Evolutionary conservation across 495 filamentous ascomycete species (phyloP), one percentile per base, ranked within the genome.

Genomic region (Hypoxylon lenormandii): DNA sequence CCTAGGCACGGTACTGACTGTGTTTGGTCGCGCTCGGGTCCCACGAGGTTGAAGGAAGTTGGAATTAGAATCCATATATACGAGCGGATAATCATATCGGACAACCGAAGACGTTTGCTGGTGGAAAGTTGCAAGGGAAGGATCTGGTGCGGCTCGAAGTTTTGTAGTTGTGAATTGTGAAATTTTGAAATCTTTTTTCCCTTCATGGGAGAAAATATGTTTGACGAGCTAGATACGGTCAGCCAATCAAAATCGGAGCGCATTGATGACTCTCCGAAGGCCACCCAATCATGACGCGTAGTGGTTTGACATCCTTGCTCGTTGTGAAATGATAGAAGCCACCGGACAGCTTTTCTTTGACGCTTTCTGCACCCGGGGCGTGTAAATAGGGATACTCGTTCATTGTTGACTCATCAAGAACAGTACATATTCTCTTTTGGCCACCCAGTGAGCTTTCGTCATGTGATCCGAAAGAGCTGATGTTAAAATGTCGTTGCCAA

Each of bases 271-370:
- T 60, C 47, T 47, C 63, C 13, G 37, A 4, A 28, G 11, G 48
- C 45, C 51, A 40, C 55, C 74, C 74, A 76, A 76, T 76, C 67
- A 73, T 76, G 68, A 76, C 74, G 74, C 74, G 74, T 72, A 57
- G 51, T 69, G 42, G 18, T 56, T 50, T 47, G 38, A 43, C 21
- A 63, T 60, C 64, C 71, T 38, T 66, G 71, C 26, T 38, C 60
- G 43, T 58, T 55, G 15, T 66, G 71, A 76, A 76, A 76, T 76
- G 74, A 76, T 65, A 48, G 62, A 70, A 66, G 62, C 71, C 71
- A 70, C 65, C 64, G 38, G 47, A 33, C 45, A 54, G 46, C 47
- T 56, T 60, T 61, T 50, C 60, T 43, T 50, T 12, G 30, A 16
- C 52, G 5, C 38, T 55, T 53, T 37, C 16, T 19, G 15, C 19